phyloP scores from a whole-genome alignment of 805 yeast genomes.

The Cyberlindnera euphorbiae region DNA sequence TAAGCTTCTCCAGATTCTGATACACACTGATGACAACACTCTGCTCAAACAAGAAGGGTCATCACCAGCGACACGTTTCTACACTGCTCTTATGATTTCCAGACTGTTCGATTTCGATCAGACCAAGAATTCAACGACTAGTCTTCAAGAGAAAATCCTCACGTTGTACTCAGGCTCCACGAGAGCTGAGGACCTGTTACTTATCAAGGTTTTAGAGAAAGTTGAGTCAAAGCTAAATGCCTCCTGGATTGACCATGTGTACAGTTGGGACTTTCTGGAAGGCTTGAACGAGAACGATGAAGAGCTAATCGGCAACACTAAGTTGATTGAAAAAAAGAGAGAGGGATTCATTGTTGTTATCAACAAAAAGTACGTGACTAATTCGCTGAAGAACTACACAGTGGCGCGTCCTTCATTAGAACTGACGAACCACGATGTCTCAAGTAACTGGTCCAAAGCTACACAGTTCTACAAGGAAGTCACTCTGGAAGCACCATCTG shows the following conservation, averaged over 20 bases:
- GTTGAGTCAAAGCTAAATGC: constrained; percentile 49
- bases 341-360: constrained; percentile 48
- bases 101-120: constrained; percentile 46
- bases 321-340: constrained; percentile 40
- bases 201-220: constrained; percentile 49
- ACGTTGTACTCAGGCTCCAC: constrained; percentile 60
- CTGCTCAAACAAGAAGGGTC: constrained; percentile 28
- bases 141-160: constrained; percentile 46
- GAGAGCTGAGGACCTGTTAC: constrained; percentile 53
- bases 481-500: constrained; percentile 15
- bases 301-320: constrained; percentile 44
- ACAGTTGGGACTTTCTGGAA: constrained; percentile 60
- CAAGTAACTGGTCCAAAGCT: constrained; percentile 27
- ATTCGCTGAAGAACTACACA: constrained; percentile 39
- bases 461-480: constrained; percentile 27
- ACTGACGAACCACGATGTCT: constrained; percentile 1
- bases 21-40: constrained; percentile 44
- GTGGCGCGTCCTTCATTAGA: constrained; percentile 29
- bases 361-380: constrained; percentile 43
- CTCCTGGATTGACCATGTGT: constrained; percentile 64
- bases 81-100: constrained; percentile 43
- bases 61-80: constrained; percentile 30
- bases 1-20: constrained; percentile 57
- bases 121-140: constrained; percentile 38
- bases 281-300: constrained; percentile 34